phyloP scores from a whole-genome alignment of 1,284 basidiomycete genomes.

The Fomitopsis betulina region DNA sequence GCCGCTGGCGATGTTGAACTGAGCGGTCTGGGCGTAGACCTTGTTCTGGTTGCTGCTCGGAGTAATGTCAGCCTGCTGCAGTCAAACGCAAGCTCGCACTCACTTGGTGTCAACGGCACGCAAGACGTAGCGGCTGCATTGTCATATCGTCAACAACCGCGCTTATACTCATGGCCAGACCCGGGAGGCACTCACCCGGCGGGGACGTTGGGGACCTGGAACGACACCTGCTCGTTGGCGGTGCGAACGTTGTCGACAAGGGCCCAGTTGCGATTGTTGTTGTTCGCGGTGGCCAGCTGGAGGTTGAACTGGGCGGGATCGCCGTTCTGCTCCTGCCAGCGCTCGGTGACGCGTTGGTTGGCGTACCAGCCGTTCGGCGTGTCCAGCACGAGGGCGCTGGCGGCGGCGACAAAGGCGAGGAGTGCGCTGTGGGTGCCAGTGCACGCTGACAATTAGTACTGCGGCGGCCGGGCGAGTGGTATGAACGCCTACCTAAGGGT shows the following conservation, averaged over 20 bases:
- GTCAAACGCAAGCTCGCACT: background rate
- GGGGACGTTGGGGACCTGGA: background rate
- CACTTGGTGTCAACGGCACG: background rate
- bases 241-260: background rate
- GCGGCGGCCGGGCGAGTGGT: background rate
- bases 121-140: background rate
- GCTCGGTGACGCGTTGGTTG: background rate
- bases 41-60: background rate
- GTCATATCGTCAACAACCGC: background rate
- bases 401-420: background rate
- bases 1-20: background rate
- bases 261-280: background rate
- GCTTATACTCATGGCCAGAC: too few species aligned
- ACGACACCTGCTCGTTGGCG: background rate
- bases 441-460: background rate
- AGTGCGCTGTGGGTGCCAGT: background rate
- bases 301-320: background rate
- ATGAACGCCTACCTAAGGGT: background rate
- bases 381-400: background rate
- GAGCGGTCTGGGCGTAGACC: background rate
- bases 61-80: background rate
- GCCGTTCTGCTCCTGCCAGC: background rate
- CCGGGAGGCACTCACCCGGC: background rate
- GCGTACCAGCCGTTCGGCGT: background rate
- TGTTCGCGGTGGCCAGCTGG: background rate